Conservation (phyloP, 345 rosid species). For the Ceriops tagal region DNA sequence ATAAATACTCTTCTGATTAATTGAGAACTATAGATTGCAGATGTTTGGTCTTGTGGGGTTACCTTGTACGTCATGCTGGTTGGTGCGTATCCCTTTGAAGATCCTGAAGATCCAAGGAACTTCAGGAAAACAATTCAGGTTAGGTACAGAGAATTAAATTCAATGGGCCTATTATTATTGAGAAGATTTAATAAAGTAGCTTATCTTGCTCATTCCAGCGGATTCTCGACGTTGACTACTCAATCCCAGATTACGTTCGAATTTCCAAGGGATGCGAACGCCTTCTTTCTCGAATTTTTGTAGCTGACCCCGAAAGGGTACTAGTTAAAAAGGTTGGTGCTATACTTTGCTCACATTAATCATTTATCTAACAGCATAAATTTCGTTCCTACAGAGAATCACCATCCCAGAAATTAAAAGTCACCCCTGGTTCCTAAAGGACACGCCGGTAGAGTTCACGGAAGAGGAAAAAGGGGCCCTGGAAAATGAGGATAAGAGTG, state of each 20-base stretch:
- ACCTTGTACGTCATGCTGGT: conserved; percentile 30
- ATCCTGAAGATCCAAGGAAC: conserved; percentile 29
- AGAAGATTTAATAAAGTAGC: not conserved
- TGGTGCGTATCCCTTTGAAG: conserved; percentile 29
- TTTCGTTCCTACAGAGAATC: conserved; percentile 14
- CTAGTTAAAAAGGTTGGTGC: not conserved
- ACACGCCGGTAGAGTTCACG: conserved; percentile 13
- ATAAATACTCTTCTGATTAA: not conserved
- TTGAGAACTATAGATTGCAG: conserved; percentile 19
- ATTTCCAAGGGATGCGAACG: conserved; percentile 70
- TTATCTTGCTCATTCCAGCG: conserved; percentile 43
- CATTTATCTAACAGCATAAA: not conserved
- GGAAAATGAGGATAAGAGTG: not conserved
- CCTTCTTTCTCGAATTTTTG: conserved; percentile 77
- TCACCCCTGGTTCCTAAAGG: conserved; percentile 27
- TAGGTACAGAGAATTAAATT: not conserved
- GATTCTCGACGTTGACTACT: conserved; percentile 78
- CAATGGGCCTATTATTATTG: not conserved
- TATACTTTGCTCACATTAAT: not conserved
- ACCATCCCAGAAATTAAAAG: conserved; percentile 23
- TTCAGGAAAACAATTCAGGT: conserved; percentile 28
- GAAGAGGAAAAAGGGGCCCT: conserved; percentile 6
- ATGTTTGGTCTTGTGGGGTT: conserved; percentile 33
- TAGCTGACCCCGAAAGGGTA: conserved; percentile 80
- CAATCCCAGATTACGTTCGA: conserved; percentile 85